phyloP scores from a whole-genome alignment of 208 protist species.

The Wallacemonas sp. region DNA sequence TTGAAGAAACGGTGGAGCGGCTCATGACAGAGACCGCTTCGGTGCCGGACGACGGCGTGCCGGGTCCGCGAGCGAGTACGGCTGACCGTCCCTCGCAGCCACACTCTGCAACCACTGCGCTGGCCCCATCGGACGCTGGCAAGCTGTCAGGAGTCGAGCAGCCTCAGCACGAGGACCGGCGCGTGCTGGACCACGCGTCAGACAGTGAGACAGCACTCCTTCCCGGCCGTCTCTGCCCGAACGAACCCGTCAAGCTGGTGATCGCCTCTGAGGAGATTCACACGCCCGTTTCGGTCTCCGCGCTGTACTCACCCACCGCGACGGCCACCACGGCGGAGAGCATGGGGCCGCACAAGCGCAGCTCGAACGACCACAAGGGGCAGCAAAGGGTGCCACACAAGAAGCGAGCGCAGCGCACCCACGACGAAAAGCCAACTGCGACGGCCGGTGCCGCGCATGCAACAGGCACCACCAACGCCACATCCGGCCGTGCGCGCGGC shows the following conservation, averaged over 20 bases:
- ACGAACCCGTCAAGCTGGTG: background rate
- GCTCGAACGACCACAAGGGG: background rate
- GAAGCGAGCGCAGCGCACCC: background rate
- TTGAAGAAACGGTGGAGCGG: slow-evolving; percentile 70
- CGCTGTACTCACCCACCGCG: too few species aligned
- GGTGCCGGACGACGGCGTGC: slow-evolving; percentile 2
- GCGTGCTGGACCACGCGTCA: background rate
- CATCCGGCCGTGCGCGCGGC: background rate
- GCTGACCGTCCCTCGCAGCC: too few species aligned
- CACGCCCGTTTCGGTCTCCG: too few species aligned
- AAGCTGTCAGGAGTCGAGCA: too few species aligned
- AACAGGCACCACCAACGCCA: background rate
- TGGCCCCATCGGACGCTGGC: too few species aligned
- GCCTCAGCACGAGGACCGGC: background rate
- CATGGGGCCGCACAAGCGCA: too few species aligned
- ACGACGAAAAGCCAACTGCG: slow-evolving; percentile 2
- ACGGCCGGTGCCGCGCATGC: slow-evolving; percentile 1
- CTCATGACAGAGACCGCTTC: slow-evolving; percentile 28
- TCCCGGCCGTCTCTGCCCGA: slow-evolving; percentile 7
- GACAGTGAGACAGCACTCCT: slow-evolving; percentile 10
- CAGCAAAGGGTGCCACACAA: too few species aligned
- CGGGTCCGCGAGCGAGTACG: too few species aligned
- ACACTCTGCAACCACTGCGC: too few species aligned
- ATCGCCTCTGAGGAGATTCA: background rate
- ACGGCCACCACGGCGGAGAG: too few species aligned